Conservation (phyloP, 2,329 filamentous ascomycete species). For the Xylaria sp. region DNA sequence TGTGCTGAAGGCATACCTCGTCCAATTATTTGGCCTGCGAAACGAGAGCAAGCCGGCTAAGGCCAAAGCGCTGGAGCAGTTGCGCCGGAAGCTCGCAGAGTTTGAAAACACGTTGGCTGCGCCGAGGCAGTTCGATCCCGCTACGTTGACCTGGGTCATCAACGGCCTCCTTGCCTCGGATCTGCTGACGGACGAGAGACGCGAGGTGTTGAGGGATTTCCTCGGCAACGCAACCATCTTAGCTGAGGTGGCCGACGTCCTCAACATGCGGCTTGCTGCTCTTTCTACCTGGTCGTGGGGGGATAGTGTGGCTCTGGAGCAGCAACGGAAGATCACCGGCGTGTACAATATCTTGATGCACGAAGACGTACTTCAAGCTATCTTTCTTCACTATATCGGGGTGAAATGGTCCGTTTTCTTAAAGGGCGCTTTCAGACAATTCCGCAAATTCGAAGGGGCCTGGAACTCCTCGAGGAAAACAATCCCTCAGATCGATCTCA, state of each 20-base stretch:
- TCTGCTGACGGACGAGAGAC: constrained; percentile 57
- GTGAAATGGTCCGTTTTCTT: constrained; percentile 59
- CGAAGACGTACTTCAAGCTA: constrained; percentile 62
- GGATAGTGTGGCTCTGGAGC: constrained; percentile 54
- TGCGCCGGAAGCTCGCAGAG: constrained; percentile 45
- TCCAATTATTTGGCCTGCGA: constrained; percentile 54
- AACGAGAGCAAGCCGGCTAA: constrained; percentile 46
- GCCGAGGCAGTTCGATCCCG: constrained; percentile 51
- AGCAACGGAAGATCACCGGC: constrained; percentile 61
- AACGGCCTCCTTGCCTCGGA: constrained; percentile 57
- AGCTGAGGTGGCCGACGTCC: constrained; percentile 62
- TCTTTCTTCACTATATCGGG: constrained; percentile 63
- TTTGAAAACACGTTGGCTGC: constrained; percentile 50
- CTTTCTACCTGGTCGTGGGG: constrained; percentile 62
- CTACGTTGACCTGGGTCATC: constrained; percentile 54
- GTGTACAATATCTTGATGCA: constrained; percentile 63
- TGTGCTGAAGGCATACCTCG: constrained; percentile 55
- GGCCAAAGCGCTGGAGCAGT: constrained; percentile 35
- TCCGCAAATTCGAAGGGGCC: constrained; percentile 49
- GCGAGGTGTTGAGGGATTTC: constrained; percentile 58
- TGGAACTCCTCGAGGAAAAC: constrained; percentile 52
- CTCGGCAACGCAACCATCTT: constrained; percentile 55
- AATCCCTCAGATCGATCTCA: constrained; percentile 49
- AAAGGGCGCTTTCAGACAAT: constrained; percentile 51
- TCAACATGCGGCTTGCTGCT: constrained; percentile 62